A percentile compares a stretch with the other conserved stretches of the same genome.
Evolutionary conservation across 164 flowering plant species (phyloP).

Genomic region (Dillenia turbinata): DNA sequence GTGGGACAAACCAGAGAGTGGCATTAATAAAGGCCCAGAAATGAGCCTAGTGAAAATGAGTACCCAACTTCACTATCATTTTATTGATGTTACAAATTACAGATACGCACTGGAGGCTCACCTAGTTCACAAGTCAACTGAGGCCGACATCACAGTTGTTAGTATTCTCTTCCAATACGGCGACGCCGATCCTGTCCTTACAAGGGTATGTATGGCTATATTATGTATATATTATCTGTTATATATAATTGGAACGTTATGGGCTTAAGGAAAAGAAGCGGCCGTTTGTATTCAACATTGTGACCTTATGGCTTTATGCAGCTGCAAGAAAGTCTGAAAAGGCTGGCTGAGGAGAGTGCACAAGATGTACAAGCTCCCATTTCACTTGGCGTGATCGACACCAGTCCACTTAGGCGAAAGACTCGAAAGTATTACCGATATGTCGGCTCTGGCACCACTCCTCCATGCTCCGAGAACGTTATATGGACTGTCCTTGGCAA

Average conservation of each 20-base stretch:
- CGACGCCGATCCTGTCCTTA: constrained; percentile 37
- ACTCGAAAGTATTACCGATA: constrained; percentile 55
- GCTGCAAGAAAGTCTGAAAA: constrained; percentile 2
- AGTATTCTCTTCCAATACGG: constrained; percentile 40
- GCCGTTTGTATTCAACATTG: no score
- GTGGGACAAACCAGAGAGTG: no score
- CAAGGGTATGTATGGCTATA: constrained; percentile 20
- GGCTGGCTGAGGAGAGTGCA: constrained; percentile 28
- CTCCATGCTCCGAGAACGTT: constrained; percentile 55
- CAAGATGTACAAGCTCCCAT: constrained; percentile 24
- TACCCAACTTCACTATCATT: no score
- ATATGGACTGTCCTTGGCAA: constrained; percentile 51
- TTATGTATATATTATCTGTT: no score
- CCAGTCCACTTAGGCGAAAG: constrained; percentile 19
- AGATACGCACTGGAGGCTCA: constrained; percentile 63
- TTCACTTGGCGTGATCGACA: constrained; percentile 21
- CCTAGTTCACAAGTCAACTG: constrained; percentile 41
- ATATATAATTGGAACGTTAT: no score
- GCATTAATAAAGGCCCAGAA: no score
- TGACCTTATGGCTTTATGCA: no score
- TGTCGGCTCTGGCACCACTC: constrained; percentile 49
- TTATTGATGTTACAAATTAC: neutral
- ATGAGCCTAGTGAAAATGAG: no score
- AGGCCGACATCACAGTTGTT: constrained; percentile 40
- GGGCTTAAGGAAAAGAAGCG: constrained; percentile 3